These are phyloP conservation scores for Picochlorum sp. DNA, from an alignment of 139 green algal species.

Conservation along the genomic window DNA sequence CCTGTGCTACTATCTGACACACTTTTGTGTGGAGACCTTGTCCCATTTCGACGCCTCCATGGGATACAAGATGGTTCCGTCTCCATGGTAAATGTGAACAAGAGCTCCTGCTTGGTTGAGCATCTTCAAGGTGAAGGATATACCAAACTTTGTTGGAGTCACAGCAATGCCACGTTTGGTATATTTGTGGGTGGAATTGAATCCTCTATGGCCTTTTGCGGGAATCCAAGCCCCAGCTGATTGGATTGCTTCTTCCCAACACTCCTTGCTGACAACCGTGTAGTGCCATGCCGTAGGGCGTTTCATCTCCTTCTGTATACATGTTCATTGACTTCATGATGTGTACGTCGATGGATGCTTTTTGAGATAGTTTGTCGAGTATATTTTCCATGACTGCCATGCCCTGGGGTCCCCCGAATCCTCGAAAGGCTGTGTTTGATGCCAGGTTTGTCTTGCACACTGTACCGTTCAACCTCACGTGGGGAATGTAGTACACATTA, in stretches of 20 bases:
- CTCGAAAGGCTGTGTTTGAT: conserved; percentile 91
- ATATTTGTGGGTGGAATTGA: conserved; percentile 53
- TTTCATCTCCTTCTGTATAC: conserved; percentile 70
- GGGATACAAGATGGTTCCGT: conserved; percentile 90
- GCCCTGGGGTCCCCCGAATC: conserved; percentile 88
- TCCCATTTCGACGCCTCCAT: conserved; percentile 97
- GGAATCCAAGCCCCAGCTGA: conserved; percentile 31
- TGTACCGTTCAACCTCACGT: conserved; percentile 42
- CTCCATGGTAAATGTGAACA: conserved; percentile 85
- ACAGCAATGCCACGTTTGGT: conserved; percentile 82
- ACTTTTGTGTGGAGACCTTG: conserved; percentile 98
- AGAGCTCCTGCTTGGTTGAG: conserved; percentile 75
- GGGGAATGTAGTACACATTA: conserved; percentile 54
- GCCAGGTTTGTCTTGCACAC: conserved; percentile 80
- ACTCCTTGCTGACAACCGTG: conserved; percentile 37
- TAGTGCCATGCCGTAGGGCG: conserved; percentile 73
- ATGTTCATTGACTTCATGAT: conserved; percentile 60
- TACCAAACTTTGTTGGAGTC: conserved; percentile 94
- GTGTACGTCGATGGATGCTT: conserved; percentile 23
- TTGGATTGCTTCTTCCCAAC: conserved; percentile 24
- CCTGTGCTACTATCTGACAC: conserved; percentile 74
- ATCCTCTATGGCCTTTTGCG: conserved; percentile 41
- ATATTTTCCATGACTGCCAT: conserved; percentile 76
- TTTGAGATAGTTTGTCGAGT: conserved; percentile 65
- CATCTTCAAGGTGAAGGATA: conserved; percentile 73